Base-by-base conservation (phyloP, 2,329 filamentous ascomycete species). In the Cladosporium sphaerospermum region DNA sequence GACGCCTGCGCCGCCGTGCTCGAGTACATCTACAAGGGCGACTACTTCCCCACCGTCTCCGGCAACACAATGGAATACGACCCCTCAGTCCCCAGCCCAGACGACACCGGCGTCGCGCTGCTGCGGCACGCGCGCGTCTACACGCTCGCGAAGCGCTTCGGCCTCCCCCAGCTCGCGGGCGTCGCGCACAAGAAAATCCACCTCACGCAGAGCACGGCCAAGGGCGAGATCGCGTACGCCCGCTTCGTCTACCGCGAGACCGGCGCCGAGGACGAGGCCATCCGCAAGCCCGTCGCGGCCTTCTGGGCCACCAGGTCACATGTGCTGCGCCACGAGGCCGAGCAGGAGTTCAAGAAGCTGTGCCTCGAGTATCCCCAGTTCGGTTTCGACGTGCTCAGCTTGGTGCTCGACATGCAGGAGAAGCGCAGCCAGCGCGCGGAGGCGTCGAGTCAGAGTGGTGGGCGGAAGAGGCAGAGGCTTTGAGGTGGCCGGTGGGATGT, bases 281-380 rank as follows among this genome's bases (percentile, higher is more conserved):
- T 95, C 62, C 83, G 90, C 61, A 86, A 82, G 59, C 89, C 90
- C 1, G 83, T 96, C 47, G 89, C 88, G n/a, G 86, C 85, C 52
- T 95, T 95, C 76, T 96, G 90, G 90, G 89, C 89, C 5, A 85
- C 81, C 44, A 79, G 88, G 56, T 85, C 81, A 55, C 89, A 93
- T 73, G 84, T 88, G 10, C 75, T 96, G 58, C 85, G 91, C 14
- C 80, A 91, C 70, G 89, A 95, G 71, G 89, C 90, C 36, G 89
- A 95, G 71, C 79, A 82, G 6, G 88, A 95, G 72, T 96, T 96
- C 80, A 83, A 85, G 68, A 71, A 79, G 43, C 82, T 96, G 71
- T 96, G 91, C 73, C 74, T 96, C 68, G 88, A 96, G 72, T 90
- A 85, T 67, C 91, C 91, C 14, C 86, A 95, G 67, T 96, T 96